These are phyloP conservation scores for Roridomyces roridus DNA, from an alignment of 768 basidiomycete genomes.

Conservation along the genomic window DNA sequence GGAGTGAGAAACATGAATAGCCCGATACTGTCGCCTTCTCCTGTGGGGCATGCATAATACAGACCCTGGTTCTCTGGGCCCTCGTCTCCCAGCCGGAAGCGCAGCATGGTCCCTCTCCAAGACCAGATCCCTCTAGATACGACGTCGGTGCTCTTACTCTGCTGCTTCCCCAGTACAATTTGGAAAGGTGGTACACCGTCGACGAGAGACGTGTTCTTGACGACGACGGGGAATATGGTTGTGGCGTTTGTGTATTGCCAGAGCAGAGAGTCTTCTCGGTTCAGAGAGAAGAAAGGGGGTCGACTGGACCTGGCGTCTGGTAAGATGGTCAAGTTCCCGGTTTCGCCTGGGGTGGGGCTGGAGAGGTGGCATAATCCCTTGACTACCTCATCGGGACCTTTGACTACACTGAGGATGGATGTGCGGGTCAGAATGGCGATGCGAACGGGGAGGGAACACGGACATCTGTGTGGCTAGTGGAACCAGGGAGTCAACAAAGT, in stretches of 20 bases:
- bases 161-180: constrained; percentile 47
- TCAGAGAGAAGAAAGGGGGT: constrained; percentile 61
- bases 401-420: constrained; percentile 30
- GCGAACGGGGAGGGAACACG: background rate
- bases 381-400: constrained; percentile 32
- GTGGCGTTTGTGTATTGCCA: constrained; percentile 63
- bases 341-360: constrained; percentile 43
- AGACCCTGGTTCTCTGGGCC: constrained; percentile 46
- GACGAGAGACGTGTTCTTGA: constrained; percentile 54
- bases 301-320: constrained; percentile 30
- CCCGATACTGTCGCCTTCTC: constrained; percentile 43
- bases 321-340: constrained; percentile 55
- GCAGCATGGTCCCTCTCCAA: constrained; percentile 63
- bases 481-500: constrained; percentile 47
- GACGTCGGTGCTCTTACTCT: constrained; percentile 28
- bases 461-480: constrained; percentile 47
- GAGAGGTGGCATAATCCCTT: constrained; percentile 37
- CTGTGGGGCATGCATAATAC: constrained; percentile 48
- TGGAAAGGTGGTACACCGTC: constrained; percentile 52
- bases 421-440: background rate
- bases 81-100: constrained; percentile 49
- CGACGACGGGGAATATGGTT: constrained; percentile 58
- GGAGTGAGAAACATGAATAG: constrained; percentile 55
- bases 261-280: constrained; percentile 46
- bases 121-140: constrained; percentile 55